These are phyloP conservation scores for Ceratocystis huliohia DNA, from an alignment of 2,329 filamentous ascomycete genomes.

Conservation along the genomic window DNA sequence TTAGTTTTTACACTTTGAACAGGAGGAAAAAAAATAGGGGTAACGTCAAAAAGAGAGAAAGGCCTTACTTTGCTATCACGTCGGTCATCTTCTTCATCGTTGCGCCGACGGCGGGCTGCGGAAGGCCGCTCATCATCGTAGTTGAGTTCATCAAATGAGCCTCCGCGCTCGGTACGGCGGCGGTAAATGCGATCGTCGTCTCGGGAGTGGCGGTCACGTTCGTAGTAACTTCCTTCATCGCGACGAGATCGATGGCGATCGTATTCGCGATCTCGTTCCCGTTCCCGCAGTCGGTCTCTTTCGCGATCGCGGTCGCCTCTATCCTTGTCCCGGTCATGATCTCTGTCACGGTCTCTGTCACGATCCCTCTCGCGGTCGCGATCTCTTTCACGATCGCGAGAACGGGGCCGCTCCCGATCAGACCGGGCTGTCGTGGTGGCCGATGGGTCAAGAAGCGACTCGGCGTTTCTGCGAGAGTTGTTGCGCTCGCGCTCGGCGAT, in stretches of 20 bases:
- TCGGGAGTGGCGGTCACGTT: conserved; percentile 72
- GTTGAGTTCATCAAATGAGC: conserved; percentile 75
- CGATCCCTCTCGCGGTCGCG: conserved; percentile 36
- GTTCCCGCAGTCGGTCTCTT: conserved; percentile 31
- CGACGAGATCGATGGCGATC: conserved; percentile 43
- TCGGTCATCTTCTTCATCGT: conserved; percentile 63
- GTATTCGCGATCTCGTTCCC: conserved; percentile 30
- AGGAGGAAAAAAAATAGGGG: not conserved
- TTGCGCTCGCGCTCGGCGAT: conserved; percentile 89
- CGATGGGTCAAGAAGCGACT: conserved; percentile 17
- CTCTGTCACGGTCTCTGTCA: conserved; percentile 42
- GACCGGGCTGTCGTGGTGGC: conserved; percentile 29
- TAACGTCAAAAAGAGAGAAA: conserved; percentile 18
- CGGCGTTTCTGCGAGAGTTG: conserved; percentile 35
- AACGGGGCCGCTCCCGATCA: conserved; percentile 23
- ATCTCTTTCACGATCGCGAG: conserved; percentile 28
- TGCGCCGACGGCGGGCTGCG: conserved; percentile 53
- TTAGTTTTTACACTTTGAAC: not conserved
- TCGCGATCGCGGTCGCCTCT: conserved; percentile 40
- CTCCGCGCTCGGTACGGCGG: conserved; percentile 62
- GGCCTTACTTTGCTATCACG: conserved; percentile 51
- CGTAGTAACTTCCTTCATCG: conserved; percentile 54
- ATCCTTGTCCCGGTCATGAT: conserved; percentile 48
- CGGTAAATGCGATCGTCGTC: conserved; percentile 82
- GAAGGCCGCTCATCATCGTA: conserved; percentile 66